Base-by-base conservation (phyloP, 2,329 filamentous ascomycete species). In the Chrysoporthe cubensis region DNA sequence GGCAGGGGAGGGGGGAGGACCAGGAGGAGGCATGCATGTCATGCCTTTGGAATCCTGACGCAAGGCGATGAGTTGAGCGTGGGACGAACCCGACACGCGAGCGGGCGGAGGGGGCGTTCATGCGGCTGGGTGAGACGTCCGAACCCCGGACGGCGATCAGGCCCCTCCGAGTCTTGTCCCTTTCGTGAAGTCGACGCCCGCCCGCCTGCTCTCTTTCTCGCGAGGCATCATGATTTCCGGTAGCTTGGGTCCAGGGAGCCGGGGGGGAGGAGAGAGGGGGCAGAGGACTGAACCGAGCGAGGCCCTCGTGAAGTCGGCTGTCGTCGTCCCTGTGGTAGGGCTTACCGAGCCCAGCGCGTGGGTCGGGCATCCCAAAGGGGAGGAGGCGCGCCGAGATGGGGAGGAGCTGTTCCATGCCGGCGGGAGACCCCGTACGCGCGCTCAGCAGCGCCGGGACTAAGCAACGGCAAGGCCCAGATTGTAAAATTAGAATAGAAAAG, bases 61-160 rank as follows among this genome's bases (percentile, higher is more conserved):
- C 50, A 26, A 26, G 50, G 21, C 32, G 50, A 34, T 7, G 50
- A 54, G 11, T 34, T 54, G 14, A 26, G 50, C 14, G 50, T 34
- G 3, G 18, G 21, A 37, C 21, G 32, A 42, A 18, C 21, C 44
- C 16, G 32, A 50, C 60, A 21, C 21, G 13, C 4, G 13, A 34
- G 50, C 26, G 32, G 50, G 13, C 11, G 50, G 11, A 9, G 21
- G 9, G 46, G 21, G 26, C 26, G 50, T 54, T 54, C 50, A n/a
- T 52, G 43, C 8, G 44, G 16, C 32, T 37, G 16, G 8, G 21
- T 34, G 9, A 50, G 7, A n/a, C n/a, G 26, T 26, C 59, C 50
- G 44, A 32, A 62, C 37, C 60, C 44, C 40, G 34, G 60, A 14
- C 26, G 60, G 8, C 44, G 60, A 62, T 62, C 60, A 52, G 44